phyloP scores from a whole-genome alignment of 1,284 basidiomycete species.

The Coniferiporia sulphurascens region DNA sequence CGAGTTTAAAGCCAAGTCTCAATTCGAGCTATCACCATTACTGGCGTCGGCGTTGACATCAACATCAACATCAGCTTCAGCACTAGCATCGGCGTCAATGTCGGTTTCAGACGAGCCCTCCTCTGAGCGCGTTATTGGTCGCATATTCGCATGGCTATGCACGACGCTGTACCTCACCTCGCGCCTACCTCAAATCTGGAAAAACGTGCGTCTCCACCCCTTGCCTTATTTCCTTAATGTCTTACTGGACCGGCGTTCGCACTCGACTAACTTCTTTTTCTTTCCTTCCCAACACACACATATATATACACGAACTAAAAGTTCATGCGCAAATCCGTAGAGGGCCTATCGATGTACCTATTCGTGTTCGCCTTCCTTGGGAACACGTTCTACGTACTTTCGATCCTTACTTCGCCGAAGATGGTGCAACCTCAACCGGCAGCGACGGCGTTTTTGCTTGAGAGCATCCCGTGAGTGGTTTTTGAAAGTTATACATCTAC shows the following conservation, averaged over 20 bases:
- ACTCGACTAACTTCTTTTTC: too few species aligned
- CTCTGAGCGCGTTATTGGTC: slow-evolving; percentile 66
- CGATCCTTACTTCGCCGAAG: slow-evolving; percentile 68
- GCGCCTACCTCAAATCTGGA: slow-evolving; percentile 93
- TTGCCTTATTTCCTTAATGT: too few species aligned
- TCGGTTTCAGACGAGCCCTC: slow-evolving; percentile 25
- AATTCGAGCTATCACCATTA: too few species aligned
- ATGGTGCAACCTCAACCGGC: slow-evolving; percentile 47
- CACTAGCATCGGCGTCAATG: too few species aligned
- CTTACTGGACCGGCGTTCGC: too few species aligned
- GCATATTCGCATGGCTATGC: slow-evolving; percentile 89
- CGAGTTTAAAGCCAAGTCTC: background rate
- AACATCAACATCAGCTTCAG: too few species aligned
- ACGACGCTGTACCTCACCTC: slow-evolving; percentile 89
- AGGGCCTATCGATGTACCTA: slow-evolving; percentile 90
- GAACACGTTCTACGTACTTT: slow-evolving; percentile 85
- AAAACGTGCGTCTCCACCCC: slow-evolving; percentile 68
- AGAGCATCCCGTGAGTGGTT: slow-evolving; percentile 77
- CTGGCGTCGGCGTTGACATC: too few species aligned
- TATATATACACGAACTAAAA: slow-evolving; percentile 31
- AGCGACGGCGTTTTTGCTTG: slow-evolving; percentile 56
- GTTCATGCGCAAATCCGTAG: slow-evolving; percentile 88
- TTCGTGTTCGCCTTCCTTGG: slow-evolving; percentile 91
- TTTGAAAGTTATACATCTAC: too few species aligned
- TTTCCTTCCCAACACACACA: background rate